Percentiles rank a stretch among this genome's conserved stretches.
Conservation (phyloP, 495 filamentous ascomycete genomes). For the Penicillium bialowiezense region DNA sequence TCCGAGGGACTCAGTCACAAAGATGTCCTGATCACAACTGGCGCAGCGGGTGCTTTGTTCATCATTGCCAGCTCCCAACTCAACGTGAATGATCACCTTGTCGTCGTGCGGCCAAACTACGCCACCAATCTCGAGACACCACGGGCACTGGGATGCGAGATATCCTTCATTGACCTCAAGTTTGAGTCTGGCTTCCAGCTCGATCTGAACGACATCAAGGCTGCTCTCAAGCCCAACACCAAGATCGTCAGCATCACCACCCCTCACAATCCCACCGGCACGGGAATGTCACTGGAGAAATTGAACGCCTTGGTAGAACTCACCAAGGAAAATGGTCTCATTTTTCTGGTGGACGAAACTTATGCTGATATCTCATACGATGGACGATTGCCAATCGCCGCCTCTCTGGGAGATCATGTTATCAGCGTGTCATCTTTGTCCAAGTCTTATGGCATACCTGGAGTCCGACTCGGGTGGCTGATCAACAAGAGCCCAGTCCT, state of each 20-base stretch:
- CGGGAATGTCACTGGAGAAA: background rate
- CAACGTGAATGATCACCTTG: background rate
- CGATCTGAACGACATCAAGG: background rate
- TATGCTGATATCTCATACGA: background rate
- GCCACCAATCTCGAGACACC: background rate
- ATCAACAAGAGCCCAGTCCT: background rate
- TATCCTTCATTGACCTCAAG: constrained; percentile 26
- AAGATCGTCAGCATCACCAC: background rate
- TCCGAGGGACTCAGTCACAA: background rate
- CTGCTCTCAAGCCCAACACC: background rate
- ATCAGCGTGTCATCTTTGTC: background rate
- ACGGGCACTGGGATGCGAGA: background rate
- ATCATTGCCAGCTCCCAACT: background rate
- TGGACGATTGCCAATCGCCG: background rate
- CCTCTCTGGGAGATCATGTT: background rate
- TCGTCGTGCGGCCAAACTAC: background rate
- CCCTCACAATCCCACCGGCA: background rate
- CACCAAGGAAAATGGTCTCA: background rate
- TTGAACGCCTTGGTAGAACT: background rate
- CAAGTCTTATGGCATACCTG: background rate
- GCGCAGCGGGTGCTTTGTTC: background rate
- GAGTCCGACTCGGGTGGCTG: background rate
- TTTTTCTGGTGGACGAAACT: background rate
- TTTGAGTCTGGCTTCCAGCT: constrained; percentile 8
- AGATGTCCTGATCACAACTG: background rate